Percentiles rank a stretch among this genome's conserved stretches.
Conservation (phyloP, 805 yeast species). For the Candida verbasci region DNA sequence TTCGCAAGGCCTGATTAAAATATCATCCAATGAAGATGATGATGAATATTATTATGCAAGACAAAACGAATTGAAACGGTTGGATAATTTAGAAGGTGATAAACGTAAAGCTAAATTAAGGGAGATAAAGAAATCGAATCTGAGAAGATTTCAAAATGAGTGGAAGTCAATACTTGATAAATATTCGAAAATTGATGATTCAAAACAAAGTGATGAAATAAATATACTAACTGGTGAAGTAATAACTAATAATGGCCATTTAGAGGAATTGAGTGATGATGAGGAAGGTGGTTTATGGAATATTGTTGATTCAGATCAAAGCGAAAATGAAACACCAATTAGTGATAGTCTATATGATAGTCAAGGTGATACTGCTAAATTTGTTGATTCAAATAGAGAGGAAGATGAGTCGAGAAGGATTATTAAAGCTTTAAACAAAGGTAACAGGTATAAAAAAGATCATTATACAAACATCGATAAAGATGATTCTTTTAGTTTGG, state of each 20-base stretch:
- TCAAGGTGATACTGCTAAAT: too few relatives aligned
- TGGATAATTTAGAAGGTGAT: neutral
- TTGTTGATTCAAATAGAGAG: too few relatives aligned
- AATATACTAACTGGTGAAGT: conserved; percentile 64
- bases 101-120: neutral
- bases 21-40: conserved; percentile 1
- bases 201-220: conserved; percentile 55
- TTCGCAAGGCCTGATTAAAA: neutral
- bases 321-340: too few relatives aligned
- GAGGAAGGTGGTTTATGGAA: neutral
- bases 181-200: conserved; percentile 44
- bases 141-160: neutral
- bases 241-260: conserved; percentile 65
- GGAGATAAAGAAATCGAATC: neutral
- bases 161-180: conserved; percentile 52
- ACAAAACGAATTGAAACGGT: neutral
- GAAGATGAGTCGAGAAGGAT: too few relatives aligned
- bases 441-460: too few relatives aligned
- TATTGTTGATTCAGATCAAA: too few relatives aligned
- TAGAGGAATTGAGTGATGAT: conserved; percentile 15
- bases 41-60: neutral
- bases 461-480: too few relatives aligned
- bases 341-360: too few relatives aligned
- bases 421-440: too few relatives aligned
- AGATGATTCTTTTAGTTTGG: too few relatives aligned